Percentiles rank a stretch among this genome's conserved stretches.
Evolutionary conservation across 139 green algal genomes (phyloP).

Genomic region (Coelastrella sp.): DNA sequence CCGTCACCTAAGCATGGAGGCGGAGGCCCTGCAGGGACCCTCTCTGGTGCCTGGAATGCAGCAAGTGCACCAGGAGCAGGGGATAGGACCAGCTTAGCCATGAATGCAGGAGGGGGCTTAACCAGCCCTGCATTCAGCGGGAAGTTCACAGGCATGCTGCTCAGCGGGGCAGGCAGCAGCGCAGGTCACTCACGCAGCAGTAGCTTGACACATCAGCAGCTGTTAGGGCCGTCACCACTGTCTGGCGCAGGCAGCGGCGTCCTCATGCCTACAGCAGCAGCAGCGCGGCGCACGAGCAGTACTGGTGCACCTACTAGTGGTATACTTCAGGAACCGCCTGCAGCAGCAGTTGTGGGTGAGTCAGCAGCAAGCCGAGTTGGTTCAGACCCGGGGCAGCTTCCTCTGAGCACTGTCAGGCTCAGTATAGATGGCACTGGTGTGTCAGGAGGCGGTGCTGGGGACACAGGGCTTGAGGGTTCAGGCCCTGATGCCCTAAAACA

Average conservation of each 20-base stretch:
- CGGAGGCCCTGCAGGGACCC: background rate
- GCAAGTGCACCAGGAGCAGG: background rate
- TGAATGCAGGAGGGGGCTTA: background rate
- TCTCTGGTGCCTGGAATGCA: slow-evolving; percentile 8
- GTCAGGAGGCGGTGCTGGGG: background rate
- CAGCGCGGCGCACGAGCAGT: background rate
- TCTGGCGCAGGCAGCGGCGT: background rate
- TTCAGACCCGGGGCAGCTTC: background rate
- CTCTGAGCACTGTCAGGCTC: slow-evolving; percentile 39
- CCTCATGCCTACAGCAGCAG: background rate
- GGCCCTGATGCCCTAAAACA: background rate
- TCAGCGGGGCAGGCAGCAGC: background rate
- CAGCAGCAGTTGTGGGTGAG: background rate
- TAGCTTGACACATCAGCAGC: slow-evolving; percentile 5
- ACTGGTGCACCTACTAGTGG: background rate
- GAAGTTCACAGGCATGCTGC: slow-evolving; percentile 10
- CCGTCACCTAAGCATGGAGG: background rate
- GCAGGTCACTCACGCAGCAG: slow-evolving; percentile 19
- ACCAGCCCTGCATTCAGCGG: slow-evolving; percentile 40
- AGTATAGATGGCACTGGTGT: background rate
- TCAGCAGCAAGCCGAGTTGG: background rate
- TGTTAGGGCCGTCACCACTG: background rate
- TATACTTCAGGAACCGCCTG: background rate
- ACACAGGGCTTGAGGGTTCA: background rate
- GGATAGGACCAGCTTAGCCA: background rate